Conservation (phyloP, 2,329 filamentous ascomycete genomes). For the Chaetomiaceae sp. region DNA sequence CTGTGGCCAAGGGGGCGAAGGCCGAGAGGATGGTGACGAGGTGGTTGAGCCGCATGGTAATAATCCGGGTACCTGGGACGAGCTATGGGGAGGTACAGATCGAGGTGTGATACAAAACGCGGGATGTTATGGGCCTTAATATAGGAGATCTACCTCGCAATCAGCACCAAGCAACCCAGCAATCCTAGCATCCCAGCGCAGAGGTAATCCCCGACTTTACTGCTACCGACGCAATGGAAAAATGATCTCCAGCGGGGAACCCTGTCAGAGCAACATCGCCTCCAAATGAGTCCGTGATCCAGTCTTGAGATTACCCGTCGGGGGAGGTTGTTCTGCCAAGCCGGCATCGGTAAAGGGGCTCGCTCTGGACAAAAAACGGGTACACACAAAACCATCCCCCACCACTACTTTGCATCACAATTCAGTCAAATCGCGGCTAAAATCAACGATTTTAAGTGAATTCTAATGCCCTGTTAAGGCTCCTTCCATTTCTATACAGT, state of each 20-base stretch:
- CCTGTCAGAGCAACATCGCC: constrained; percentile 4
- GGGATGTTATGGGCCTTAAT: not conserved
- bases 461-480: not conserved
- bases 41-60: constrained; percentile 16
- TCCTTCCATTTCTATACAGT: not conserved
- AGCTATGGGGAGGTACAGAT: not conserved
- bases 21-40: constrained; percentile 6
- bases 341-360: not conserved
- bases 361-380: no score
- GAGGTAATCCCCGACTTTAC: not conserved
- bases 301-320: constrained; percentile 10
- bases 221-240: constrained; percentile 6
- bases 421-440: not conserved
- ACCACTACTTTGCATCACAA: not conserved
- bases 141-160: not conserved
- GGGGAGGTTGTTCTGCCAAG: constrained; percentile 9
- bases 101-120: not conserved
- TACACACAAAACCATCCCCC: not conserved
- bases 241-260: constrained; percentile 19
- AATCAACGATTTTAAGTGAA: not conserved
- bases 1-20: not conserved
- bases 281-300: not conserved
- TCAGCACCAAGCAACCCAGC: not conserved
- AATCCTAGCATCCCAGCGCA: not conserved
- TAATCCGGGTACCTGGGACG: constrained; percentile 1